phyloP scores from a whole-genome alignment of 73 alveolate genomes.

The Stentor coeruleus region DNA sequence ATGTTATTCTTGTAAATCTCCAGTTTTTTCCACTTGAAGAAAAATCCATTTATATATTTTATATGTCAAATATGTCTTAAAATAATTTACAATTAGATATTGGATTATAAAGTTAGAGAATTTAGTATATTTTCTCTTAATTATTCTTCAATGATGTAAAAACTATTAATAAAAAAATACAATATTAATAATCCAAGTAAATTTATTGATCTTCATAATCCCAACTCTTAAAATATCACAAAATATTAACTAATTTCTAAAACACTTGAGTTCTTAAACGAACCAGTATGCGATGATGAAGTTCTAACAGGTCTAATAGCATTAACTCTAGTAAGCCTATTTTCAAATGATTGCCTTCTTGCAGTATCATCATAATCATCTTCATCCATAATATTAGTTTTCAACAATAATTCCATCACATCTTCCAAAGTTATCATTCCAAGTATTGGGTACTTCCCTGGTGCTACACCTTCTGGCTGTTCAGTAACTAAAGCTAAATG shows the following conservation, averaged over 20 bases:
- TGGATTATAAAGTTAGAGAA: no score
- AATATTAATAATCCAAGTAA: no score
- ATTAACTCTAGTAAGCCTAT: not conserved
- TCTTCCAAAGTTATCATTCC: constrained; percentile 39
- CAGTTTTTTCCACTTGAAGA: no score
- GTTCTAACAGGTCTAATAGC: not conserved
- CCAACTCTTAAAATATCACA: no score
- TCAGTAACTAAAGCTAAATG: constrained; percentile 11
- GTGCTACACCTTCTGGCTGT: constrained; percentile 57
- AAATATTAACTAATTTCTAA: no score
- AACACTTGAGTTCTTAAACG: no score
- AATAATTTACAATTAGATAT: no score
- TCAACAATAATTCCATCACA: constrained; percentile 28
- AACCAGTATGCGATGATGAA: no score
- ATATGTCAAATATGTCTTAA: not conserved
- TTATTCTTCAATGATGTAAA: no score
- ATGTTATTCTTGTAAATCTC: not conserved
- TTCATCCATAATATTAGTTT: constrained; percentile 29
- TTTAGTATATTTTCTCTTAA: not conserved
- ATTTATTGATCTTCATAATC: no score
- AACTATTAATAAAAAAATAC: no score
- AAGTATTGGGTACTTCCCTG: not conserved
- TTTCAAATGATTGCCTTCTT: not conserved
- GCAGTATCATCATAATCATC: constrained; percentile 6
- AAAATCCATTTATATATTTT: not conserved